Conservation (phyloP, 441 rosid species). For the Melastoma candidum region DNA sequence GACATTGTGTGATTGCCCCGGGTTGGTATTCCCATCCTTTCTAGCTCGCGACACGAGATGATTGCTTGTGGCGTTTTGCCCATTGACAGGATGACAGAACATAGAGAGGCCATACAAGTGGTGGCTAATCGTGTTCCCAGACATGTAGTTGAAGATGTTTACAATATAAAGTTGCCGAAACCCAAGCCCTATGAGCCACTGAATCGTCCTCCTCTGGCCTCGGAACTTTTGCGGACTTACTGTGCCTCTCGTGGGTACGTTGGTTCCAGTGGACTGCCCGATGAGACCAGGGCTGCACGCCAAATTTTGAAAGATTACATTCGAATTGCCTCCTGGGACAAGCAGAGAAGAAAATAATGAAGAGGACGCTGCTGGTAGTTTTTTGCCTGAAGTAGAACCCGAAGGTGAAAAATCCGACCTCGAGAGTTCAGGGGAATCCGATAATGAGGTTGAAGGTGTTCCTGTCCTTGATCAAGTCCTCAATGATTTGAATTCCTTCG, state of each 20-base stretch:
- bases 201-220: slow-evolving; percentile 67
- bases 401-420: slow-evolving; percentile 39
- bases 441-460: slow-evolving; percentile 19
- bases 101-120: slow-evolving; percentile 78
- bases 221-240: slow-evolving; percentile 58
- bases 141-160: slow-evolving; percentile 49
- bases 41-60: slow-evolving; percentile 88
- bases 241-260: slow-evolving; percentile 80
- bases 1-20: slow-evolving; percentile 86
- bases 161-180: slow-evolving; percentile 65
- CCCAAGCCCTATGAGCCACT: slow-evolving; percentile 77
- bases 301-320: slow-evolving; percentile 74
- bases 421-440: slow-evolving; percentile 18
- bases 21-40: slow-evolving; percentile 88
- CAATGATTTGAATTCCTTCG: slow-evolving; percentile 65
- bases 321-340: slow-evolving; percentile 62
- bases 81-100: slow-evolving; percentile 80
- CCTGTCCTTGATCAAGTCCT: slow-evolving; percentile 41
- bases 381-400: slow-evolving; percentile 13
- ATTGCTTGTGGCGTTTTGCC: slow-evolving; percentile 93
- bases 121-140: slow-evolving; percentile 76
- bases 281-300: slow-evolving; percentile 83
- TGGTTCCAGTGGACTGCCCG: slow-evolving; percentile 87
- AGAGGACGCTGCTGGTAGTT: slow-evolving; percentile 20
- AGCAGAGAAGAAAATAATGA: slow-evolving; percentile 19